Conservation (phyloP, 2,329 filamentous ascomycete species). For the Elsinoe perseae region DNA sequence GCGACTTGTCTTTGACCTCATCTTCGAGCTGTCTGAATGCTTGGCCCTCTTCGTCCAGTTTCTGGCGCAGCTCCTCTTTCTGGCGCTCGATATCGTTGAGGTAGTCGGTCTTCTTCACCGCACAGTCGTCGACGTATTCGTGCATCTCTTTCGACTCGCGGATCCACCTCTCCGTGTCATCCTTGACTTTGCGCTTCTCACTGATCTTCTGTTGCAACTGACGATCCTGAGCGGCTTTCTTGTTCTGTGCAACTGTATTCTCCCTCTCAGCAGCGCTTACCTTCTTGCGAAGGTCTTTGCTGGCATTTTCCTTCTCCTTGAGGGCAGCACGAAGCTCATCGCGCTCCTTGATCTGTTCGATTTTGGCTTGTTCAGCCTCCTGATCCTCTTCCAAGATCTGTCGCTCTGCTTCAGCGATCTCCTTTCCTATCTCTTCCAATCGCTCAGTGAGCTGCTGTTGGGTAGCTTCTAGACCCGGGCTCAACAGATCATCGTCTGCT, state of each 20-base stretch:
- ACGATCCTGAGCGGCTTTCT: conserved; percentile 70
- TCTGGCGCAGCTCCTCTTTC: conserved; percentile 35
- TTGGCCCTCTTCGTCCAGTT: conserved; percentile 36
- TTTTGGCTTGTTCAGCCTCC: conserved; percentile 40
- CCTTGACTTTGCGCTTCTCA: conserved; percentile 61
- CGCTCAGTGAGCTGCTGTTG: conserved; percentile 72
- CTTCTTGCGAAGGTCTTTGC: conserved; percentile 72
- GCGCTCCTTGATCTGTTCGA: conserved; percentile 61
- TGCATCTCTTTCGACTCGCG: conserved; percentile 52
- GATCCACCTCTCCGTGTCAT: conserved; percentile 62
- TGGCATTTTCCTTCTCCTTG: conserved; percentile 86
- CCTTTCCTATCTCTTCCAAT: conserved; percentile 70
- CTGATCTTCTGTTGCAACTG: conserved; percentile 59
- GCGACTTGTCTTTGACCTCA: conserved; percentile 63
- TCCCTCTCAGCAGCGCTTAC: conserved; percentile 71
- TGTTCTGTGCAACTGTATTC: conserved; percentile 72
- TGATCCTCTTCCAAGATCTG: conserved; percentile 57
- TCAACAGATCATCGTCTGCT: conserved; percentile 34
- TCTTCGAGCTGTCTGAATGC: conserved; percentile 59
- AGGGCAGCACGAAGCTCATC: conserved; percentile 69
- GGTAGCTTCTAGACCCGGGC: conserved; percentile 49
- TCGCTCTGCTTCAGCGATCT: conserved; percentile 70
- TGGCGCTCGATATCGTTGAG: conserved; percentile 35
- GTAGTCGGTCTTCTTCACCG: conserved; percentile 38
- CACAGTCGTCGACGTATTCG: conserved; percentile 31